phyloP scores from a whole-genome alignment of 257 asterid genomes.

The Solanum rostratum region DNA sequence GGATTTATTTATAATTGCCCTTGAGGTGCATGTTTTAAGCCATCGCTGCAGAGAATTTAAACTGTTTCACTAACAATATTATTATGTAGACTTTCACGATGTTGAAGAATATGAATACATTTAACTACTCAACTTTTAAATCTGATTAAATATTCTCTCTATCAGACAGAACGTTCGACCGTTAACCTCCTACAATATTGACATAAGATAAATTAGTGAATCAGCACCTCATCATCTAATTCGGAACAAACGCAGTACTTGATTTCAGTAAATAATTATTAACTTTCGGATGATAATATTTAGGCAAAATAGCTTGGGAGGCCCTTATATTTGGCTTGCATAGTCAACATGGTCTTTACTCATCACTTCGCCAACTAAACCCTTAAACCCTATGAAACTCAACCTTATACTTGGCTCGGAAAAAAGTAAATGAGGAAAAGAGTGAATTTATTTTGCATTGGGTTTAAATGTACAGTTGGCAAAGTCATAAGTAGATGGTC shows the following conservation, averaged over 20 bases:
- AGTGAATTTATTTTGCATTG: background rate
- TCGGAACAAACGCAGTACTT: background rate
- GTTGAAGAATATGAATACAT: background rate
- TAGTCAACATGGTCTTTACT: background rate
- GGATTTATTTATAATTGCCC: background rate
- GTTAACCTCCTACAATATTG: background rate
- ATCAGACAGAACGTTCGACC: background rate
- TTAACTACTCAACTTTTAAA: background rate
- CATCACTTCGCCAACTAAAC: background rate
- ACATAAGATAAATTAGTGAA: background rate
- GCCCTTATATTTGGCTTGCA: background rate
- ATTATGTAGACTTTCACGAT: background rate
- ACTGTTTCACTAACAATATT: background rate
- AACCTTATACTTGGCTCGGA: background rate
- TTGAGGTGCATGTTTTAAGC: background rate
- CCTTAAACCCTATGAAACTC: background rate
- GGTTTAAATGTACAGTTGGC: background rate
- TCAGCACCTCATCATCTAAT: background rate
- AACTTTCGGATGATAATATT: background rate
- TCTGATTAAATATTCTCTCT: background rate
- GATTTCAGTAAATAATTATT: background rate
- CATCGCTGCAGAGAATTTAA: background rate
- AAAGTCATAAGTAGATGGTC: background rate
- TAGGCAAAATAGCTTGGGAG: background rate
- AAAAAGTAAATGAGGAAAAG: background rate